Percentiles rank a stretch among this genome's conserved stretches.
phyloP scores from a whole-genome alignment of 768 basidiomycete genomes.

The Russula olivacea region DNA sequence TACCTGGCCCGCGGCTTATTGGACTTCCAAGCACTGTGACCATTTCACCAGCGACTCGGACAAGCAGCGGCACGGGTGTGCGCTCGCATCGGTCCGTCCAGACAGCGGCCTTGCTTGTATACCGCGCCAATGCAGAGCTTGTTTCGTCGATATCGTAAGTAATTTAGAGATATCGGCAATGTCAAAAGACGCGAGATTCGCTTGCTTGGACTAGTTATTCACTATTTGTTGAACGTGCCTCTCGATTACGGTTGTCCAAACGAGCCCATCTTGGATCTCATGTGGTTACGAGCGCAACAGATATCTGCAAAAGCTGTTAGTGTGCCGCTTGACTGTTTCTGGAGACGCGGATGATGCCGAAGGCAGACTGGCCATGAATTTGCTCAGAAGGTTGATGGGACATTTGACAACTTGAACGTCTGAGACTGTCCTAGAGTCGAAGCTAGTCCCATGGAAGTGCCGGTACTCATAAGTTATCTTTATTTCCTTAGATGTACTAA shows the following conservation, averaged over 20 bases:
- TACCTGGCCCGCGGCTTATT: neutral
- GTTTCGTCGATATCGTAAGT: neutral
- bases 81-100: neutral
- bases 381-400: neutral
- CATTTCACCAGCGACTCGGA: neutral
- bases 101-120: neutral
- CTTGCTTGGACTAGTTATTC: neutral
- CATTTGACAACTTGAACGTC: neutral
- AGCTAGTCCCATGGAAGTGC: neutral
- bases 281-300: neutral
- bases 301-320: neutral
- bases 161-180: neutral
- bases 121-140: neutral
- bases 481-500: neutral
- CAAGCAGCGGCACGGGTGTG: neutral
- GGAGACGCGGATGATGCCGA: neutral
- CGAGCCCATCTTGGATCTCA: neutral
- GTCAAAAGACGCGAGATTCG: neutral
- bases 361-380: neutral
- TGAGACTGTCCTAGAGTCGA: neutral
- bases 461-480: neutral
- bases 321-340: neutral
- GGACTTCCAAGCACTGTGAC: neutral
- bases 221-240: neutral
- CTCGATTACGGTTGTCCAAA: neutral